These are phyloP conservation scores for Coccinonectria pachysandricola DNA, from an alignment of 2,329 filamentous ascomycete species.

Conservation along the genomic window DNA sequence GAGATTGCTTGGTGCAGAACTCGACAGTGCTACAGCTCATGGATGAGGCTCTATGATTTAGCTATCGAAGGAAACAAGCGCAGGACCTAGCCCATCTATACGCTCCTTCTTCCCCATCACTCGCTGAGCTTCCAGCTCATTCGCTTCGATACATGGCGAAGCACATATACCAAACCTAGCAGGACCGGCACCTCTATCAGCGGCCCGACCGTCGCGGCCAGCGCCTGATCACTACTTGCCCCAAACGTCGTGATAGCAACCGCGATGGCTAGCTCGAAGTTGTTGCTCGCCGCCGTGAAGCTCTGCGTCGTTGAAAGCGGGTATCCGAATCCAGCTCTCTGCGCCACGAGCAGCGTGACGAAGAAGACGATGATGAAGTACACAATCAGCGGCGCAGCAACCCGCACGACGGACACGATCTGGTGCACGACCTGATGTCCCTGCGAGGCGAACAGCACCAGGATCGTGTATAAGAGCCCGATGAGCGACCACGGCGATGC, in stretches of 20 bases:
- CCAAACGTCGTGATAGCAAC: constrained; percentile 78
- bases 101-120: neutral
- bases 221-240: constrained; percentile 64
- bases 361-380: constrained; percentile 74
- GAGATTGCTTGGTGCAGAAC: constrained; percentile 25
- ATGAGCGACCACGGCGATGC: constrained; percentile 67
- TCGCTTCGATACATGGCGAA: constrained; percentile 47
- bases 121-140: constrained; percentile 22
- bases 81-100: neutral
- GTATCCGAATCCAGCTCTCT: constrained; percentile 65
- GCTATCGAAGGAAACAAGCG: neutral
- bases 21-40: constrained; percentile 25
- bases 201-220: constrained; percentile 75
- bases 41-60: constrained; percentile 15
- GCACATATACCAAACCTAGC: constrained; percentile 64
- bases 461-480: constrained; percentile 76
- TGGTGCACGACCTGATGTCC: constrained; percentile 68
- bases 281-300: constrained; percentile 85
- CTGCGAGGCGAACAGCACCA: constrained; percentile 77
- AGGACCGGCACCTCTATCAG: constrained; percentile 80
- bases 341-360: constrained; percentile 50
- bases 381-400: constrained; percentile 69
- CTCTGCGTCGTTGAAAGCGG: constrained; percentile 63
- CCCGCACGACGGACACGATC: constrained; percentile 71
- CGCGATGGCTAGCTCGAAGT: constrained; percentile 86